A percentile compares a stretch with the other conserved stretches of the same genome.
phyloP scores from a whole-genome alignment of 2,329 filamentous ascomycete genomes.

The Pseudofabraea citricarpa region DNA sequence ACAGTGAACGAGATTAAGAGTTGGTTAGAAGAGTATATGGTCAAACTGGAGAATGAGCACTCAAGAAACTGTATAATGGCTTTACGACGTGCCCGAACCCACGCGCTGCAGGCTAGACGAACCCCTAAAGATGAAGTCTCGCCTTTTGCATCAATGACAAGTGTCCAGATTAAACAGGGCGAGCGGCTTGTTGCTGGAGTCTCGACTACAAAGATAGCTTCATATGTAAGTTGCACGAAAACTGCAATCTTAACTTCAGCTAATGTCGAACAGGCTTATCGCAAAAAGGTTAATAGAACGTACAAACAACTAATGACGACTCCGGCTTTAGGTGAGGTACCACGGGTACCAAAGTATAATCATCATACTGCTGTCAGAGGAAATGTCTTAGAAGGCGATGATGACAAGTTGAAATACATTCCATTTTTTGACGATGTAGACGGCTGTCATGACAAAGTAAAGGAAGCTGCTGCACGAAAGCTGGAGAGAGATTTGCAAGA shows the following conservation, averaged over 20 bases:
- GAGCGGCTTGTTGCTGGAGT: too few species aligned
- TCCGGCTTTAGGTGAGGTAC: too few species aligned
- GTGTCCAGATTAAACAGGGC: too few species aligned
- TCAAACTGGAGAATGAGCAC: neutral
- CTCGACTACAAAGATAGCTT: too few species aligned
- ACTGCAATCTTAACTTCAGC: too few species aligned
- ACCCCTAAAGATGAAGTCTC: constrained; percentile 12
- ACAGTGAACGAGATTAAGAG: neutral
- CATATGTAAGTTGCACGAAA: too few species aligned
- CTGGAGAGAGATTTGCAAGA: constrained; percentile 13
- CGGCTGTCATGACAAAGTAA: constrained; percentile 2
- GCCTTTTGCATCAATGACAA: constrained; percentile 16
- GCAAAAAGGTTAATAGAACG: neutral
- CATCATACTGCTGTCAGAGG: constrained; percentile 3
- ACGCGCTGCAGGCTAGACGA: neutral
- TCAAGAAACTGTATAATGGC: neutral
- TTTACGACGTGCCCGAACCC: neutral
- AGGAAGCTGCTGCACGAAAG: constrained; percentile 10
- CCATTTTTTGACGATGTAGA: constrained; percentile 16
- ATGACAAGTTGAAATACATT: constrained; percentile 20
- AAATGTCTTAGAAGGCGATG: constrained; percentile 11
- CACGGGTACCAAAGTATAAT: constrained; percentile 16
- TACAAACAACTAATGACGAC: neutral
- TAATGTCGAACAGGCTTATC: neutral
- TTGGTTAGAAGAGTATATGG: neutral